Percentiles rank a stretch among this genome's conserved stretches.
Conservation (phyloP, 805 yeast species). For the Myxozyma nipponensis region DNA sequence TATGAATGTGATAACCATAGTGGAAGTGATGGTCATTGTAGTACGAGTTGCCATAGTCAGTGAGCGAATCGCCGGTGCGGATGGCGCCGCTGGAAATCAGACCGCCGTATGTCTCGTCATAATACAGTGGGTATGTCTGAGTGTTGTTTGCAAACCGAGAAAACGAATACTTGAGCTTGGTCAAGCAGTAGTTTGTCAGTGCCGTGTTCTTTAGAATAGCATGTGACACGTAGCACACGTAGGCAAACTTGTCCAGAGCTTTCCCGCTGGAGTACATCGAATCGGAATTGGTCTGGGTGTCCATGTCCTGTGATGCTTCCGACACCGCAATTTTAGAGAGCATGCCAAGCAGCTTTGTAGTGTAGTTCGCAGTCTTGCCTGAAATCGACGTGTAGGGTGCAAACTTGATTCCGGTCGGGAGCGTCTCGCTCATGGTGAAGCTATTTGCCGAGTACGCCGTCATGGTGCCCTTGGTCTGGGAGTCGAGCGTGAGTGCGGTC, state of each 20-base stretch:
- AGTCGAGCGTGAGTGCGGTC: slow-evolving; percentile 37
- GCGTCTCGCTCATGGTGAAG: slow-evolving; percentile 37
- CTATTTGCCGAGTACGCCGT: slow-evolving; percentile 38
- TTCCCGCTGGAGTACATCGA: slow-evolving; percentile 93
- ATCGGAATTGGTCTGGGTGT: slow-evolving; percentile 58
- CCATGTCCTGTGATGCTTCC: slow-evolving; percentile 56
- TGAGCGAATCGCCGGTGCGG: slow-evolving; percentile 40
- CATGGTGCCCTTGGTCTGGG: slow-evolving; percentile 47
- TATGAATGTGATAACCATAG: slow-evolving; percentile 76
- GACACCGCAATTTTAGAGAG: slow-evolving; percentile 49
- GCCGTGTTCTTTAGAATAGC: slow-evolving; percentile 56
- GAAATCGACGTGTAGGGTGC: slow-evolving; percentile 57
- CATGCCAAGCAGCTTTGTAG: slow-evolving; percentile 40
- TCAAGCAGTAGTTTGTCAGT: slow-evolving; percentile 51
- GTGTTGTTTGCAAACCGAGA: slow-evolving; percentile 62
- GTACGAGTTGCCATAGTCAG: slow-evolving; percentile 73
- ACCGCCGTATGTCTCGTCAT: slow-evolving; percentile 56
- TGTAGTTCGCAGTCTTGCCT: slow-evolving; percentile 40
- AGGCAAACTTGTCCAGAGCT: slow-evolving; percentile 83
- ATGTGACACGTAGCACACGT: slow-evolving; percentile 69
- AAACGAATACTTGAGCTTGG: slow-evolving; percentile 62
- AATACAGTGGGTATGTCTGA: slow-evolving; percentile 69
- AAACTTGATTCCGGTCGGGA: slow-evolving; percentile 47
- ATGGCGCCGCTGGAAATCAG: slow-evolving; percentile 47
- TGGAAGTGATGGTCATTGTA: slow-evolving; percentile 89